These are phyloP conservation scores for Centrapalus pauciflorus DNA, from an alignment of 129 eudicot genomes.

Conservation along the genomic window DNA sequence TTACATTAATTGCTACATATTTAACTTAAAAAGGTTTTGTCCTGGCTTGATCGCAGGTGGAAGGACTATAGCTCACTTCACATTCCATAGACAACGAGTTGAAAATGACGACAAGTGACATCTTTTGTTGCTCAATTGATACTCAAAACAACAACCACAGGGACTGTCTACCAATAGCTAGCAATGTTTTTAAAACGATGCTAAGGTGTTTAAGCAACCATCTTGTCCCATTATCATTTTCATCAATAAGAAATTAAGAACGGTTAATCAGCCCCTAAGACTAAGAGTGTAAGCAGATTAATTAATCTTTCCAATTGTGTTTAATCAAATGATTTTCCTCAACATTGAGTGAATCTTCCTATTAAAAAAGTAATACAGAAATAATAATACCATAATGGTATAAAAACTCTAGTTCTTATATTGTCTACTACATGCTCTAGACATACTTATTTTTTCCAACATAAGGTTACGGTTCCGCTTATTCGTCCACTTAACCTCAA, in stretches of 20 bases:
- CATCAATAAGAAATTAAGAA: background rate
- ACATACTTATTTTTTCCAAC: background rate
- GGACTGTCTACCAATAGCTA: background rate
- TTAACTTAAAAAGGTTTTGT: too few species aligned
- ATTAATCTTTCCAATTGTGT: background rate
- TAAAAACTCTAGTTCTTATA: too few species aligned
- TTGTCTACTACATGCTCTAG: background rate
- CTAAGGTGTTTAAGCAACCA: background rate
- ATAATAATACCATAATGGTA: too few species aligned
- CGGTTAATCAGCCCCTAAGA: background rate
- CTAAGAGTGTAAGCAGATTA: too few species aligned
- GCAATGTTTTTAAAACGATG: background rate
- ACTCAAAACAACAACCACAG: background rate
- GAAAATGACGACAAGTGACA: background rate
- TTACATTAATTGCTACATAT: background rate
- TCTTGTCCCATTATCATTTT: background rate
- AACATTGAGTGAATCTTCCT: background rate
- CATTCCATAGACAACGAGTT: background rate
- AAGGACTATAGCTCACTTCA: background rate
- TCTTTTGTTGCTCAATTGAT: background rate
- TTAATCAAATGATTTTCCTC: background rate
- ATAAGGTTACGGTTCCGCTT: background rate
- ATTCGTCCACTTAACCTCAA: background rate
- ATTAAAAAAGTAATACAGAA: too few species aligned
- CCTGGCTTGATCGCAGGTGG: background rate